Evolutionary conservation across 495 filamentous ascomycete species (phyloP).

Genomic region (Platismatia glauca): DNA sequence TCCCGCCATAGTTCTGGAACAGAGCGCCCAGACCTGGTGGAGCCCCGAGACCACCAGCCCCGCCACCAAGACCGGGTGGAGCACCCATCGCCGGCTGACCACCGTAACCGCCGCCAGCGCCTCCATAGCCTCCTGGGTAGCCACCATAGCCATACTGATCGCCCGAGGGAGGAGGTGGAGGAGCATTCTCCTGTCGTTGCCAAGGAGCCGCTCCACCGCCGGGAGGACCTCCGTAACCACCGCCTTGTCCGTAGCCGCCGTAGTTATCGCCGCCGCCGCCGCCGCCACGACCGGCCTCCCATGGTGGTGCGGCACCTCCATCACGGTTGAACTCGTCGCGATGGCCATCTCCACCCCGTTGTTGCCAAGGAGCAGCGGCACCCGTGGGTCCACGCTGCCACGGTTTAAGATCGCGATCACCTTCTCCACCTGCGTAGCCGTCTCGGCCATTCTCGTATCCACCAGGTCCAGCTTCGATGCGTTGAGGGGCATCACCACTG

Average conservation of each 20-base stretch:
- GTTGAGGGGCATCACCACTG: slow-evolving; percentile 58
- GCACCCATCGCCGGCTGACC: slow-evolving; percentile 50
- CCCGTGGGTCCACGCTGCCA: slow-evolving; percentile 90
- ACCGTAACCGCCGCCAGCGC: slow-evolving; percentile 20
- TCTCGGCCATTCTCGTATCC: slow-evolving; percentile 40
- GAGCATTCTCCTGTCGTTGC: slow-evolving; percentile 52
- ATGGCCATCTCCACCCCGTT: slow-evolving; percentile 48
- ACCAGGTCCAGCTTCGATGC: slow-evolving; percentile 79
- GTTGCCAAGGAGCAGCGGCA: slow-evolving; percentile 68
- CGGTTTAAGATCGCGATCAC: slow-evolving; percentile 60
- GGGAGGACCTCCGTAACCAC: slow-evolving; percentile 29
- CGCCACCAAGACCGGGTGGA: slow-evolving; percentile 49
- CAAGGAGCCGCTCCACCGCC: slow-evolving; percentile 57
- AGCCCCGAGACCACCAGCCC: slow-evolving; percentile 37
- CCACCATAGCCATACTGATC: slow-evolving; percentile 45
- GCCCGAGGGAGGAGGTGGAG: slow-evolving; percentile 35
- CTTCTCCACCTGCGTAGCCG: slow-evolving; percentile 33
- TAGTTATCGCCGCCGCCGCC: slow-evolving; percentile 44
- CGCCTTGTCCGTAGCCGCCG: slow-evolving; percentile 40
- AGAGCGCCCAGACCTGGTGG: slow-evolving; percentile 62
- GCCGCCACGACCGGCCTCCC: slow-evolving; percentile 46
- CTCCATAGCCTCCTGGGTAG: slow-evolving; percentile 28
- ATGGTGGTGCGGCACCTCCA: slow-evolving; percentile 42
- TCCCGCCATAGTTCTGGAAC: slow-evolving; percentile 51
- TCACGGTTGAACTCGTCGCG: slow-evolving; percentile 44